Percentiles rank a stretch among this genome's conserved stretches.
phyloP scores from a whole-genome alignment of 148 eudicot species.

The Camellia lanceoleosa region DNA sequence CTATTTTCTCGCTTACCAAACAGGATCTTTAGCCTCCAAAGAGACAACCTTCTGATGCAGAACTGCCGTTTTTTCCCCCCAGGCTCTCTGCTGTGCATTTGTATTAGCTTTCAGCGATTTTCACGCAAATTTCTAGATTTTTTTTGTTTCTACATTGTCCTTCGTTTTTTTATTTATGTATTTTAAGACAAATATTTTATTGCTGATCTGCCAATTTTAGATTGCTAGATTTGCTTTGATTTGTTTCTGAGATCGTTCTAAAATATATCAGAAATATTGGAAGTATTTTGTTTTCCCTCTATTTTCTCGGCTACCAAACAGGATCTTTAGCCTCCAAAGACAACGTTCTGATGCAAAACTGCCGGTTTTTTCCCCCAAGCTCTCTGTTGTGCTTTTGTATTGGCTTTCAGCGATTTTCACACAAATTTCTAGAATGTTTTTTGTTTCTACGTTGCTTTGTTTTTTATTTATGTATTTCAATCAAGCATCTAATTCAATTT shows the following conservation, averaged over 20 bases:
- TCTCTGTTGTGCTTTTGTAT: slow-evolving; percentile 6
- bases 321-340: too few relatives aligned
- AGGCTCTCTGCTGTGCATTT: neutral
- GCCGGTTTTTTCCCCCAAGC: too few relatives aligned
- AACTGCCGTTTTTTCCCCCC: slow-evolving; percentile 1
- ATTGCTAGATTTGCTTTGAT: slow-evolving; percentile 7
- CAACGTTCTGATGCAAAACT: too few relatives aligned
- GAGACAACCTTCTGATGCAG: neutral
- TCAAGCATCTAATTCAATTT: neutral
- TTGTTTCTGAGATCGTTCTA: neutral
- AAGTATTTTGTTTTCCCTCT: too few relatives aligned
- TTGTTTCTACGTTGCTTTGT: slow-evolving; percentile 12
- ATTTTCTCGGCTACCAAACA: too few relatives aligned
- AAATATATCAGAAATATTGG: neutral
- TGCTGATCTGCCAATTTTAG: slow-evolving; percentile 5
- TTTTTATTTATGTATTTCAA: neutral
- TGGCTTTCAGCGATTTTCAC: slow-evolving; percentile 17
- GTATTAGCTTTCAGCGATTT: slow-evolving; percentile 16
- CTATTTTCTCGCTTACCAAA: slow-evolving; percentile 10
- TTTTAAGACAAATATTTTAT: neutral
- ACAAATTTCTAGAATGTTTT: slow-evolving; percentile 13
- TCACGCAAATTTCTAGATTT: slow-evolving; percentile 12
- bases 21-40: neutral
- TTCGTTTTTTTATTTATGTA: neutral
- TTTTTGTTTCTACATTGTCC: slow-evolving; percentile 14